phyloP scores from a whole-genome alignment of 257 asterid species.

The Penstemon barbatus region DNA sequence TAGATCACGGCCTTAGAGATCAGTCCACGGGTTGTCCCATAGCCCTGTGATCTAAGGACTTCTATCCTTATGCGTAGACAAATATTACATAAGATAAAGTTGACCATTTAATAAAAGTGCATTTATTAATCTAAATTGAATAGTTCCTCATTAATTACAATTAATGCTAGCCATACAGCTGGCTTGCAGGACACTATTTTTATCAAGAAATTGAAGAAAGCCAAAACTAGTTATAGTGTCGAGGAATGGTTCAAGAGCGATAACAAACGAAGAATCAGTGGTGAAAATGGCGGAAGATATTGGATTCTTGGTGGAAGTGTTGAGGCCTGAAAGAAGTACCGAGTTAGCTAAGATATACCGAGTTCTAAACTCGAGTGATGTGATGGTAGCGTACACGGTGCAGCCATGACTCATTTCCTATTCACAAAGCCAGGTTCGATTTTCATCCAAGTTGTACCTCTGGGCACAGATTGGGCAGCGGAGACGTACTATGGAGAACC shows the following conservation, averaged over 20 bases:
- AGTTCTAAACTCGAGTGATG: constrained; percentile 76
- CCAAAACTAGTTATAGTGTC: constrained; percentile 74
- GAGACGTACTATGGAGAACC: constrained; percentile 75
- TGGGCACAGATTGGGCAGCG: constrained; percentile 88
- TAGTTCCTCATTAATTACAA: no score
- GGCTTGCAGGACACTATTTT: no score
- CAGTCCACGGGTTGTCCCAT: no score
- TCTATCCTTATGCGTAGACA: no score
- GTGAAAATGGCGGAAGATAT: constrained; percentile 51
- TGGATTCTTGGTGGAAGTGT: constrained; percentile 62
- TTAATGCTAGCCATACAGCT: no score
- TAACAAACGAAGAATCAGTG: constrained; percentile 57
- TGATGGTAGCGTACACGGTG: constrained; percentile 88
- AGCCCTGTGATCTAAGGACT: no score
- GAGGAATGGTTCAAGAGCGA: constrained; percentile 69
- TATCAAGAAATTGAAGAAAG: constrained; percentile 14
- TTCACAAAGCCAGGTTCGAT: constrained; percentile 78
- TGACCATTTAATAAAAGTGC: no score
- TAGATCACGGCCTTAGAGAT: no score
- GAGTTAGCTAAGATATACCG: constrained; percentile 67
- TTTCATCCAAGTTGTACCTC: constrained; percentile 77
- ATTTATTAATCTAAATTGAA: no score
- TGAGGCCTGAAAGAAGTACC: constrained; percentile 62
- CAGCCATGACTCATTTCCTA: constrained; percentile 91
- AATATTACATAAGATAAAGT: no score